Base-by-base conservation (phyloP, 2,329 filamentous ascomycete genomes). In the Diaporthe sp. region DNA sequence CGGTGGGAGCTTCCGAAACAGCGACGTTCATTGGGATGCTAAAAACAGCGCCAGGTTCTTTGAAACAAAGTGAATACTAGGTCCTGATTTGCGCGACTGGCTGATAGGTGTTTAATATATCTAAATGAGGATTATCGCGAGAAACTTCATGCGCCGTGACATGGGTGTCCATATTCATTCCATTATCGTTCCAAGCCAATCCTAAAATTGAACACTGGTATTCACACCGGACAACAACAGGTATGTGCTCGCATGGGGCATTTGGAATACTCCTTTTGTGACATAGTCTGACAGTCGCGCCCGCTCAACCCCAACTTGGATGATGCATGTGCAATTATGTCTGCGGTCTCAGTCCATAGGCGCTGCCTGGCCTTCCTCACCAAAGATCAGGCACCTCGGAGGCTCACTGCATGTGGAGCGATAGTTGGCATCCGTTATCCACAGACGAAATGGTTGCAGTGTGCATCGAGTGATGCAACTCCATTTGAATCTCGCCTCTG, bases 1-100 rank as follows among this genome's bases (percentile, higher is more conserved):
- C 65, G 22, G 34, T 51, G 46, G 22, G 15, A 42, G 49, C 34
- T 42, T 70, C 65, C 65, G 49, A 70, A 70, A 70, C 65, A 25
- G 49, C 42, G 65, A 55, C 46, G 46, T 55, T 25, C 15, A 42
- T 15, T 17, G 15, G 4, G 22, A 4, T 34, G 49, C 65, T 70
- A 55, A 70, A 55, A 70, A 39, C n/a, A 70, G 65, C 13, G 15
- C 31, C 46, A 7, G 6, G 65, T 28, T 31, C 34, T 22, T 55
- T 28, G 49, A 55, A 70, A 70, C 34, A 42, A 37, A 39, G 15
- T 4, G 19, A 55, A 42, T 42, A 13, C 17, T 42, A 4, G 4
- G 34, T 17, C 8, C 25, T 31, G 65, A 42, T 70, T 55, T 70
- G 49, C 34, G 65, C 34, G 9, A 5, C 25, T 42, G 5, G 51